Conservation (phyloP, 2,329 filamentous ascomycete genomes). For the Metarhizium album region DNA sequence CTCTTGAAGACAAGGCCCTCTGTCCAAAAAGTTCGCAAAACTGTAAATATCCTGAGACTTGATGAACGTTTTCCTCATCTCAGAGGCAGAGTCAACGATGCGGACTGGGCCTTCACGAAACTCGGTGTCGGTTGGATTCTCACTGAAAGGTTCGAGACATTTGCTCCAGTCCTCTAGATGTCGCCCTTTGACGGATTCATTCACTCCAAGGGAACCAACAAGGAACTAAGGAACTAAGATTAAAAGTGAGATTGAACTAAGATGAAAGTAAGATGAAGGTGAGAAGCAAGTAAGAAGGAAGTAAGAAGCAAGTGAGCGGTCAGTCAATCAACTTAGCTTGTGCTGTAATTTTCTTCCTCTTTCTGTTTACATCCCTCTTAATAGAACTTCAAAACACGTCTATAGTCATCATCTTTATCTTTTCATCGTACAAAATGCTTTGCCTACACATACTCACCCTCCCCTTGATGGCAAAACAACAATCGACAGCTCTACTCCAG, state of each 20-base stretch:
- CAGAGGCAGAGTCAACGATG: not conserved
- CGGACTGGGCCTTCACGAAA: not conserved
- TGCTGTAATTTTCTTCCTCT: no score
- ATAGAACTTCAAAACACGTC: no score
- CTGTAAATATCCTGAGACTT: not conserved
- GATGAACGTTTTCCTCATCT: not conserved
- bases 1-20: not conserved
- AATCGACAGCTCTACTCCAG: not conserved
- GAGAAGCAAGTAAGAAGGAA: no score
- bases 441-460: not conserved
- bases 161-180: not conserved
- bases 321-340: no score
- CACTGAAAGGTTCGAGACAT: not conserved
- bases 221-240: not conserved
- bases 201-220: not conserved
- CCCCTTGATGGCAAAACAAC: not conserved
- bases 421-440: no score
- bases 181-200: not conserved
- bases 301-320: no score
- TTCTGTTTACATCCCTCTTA: no score
- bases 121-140: no score
- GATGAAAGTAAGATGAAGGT: no score
- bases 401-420: no score
- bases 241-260: no score
- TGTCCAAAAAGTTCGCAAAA: not conserved